phyloP scores from a whole-genome alignment of 176 grass and related monocot genomes.

The Avena insularis region DNA sequence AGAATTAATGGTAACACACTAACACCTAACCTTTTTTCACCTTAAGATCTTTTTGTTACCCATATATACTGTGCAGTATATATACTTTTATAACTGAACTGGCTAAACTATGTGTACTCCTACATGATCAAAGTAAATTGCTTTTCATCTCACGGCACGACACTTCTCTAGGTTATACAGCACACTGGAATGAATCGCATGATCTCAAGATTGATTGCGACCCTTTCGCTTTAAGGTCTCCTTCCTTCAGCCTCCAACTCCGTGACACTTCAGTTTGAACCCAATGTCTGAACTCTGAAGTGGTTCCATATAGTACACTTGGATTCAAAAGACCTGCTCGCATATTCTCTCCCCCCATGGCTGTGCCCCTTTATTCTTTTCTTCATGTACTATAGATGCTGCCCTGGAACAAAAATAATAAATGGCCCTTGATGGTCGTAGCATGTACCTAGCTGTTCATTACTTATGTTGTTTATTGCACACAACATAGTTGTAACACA shows the following conservation, averaged over 20 bases:
- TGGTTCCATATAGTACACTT: neutral
- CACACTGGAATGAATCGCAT: constrained; percentile 14
- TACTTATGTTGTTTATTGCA: constrained; percentile 40
- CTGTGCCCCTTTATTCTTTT: constrained; percentile 19
- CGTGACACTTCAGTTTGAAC: constrained; percentile 2
- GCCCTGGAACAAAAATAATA: constrained; percentile 38
- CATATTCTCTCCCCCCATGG: neutral
- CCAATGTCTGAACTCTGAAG: neutral
- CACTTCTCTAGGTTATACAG: constrained; percentile 39
- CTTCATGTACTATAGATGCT: constrained; percentile 54
- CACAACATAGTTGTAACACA: neutral
- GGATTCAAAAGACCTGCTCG: constrained; percentile 27
- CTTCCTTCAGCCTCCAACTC: constrained; percentile 20
- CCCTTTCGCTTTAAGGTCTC: neutral
- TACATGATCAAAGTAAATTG: constrained; percentile 13
- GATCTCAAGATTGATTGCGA: constrained; percentile 12
- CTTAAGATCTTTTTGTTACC: neutral
- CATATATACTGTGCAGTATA: neutral
- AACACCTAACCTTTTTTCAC: neutral
- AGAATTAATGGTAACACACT: constrained; percentile 50
- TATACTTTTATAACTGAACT: constrained; percentile 9
- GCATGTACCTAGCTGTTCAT: constrained; percentile 44
- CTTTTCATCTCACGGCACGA: constrained; percentile 15
- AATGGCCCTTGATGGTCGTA: constrained; percentile 26
- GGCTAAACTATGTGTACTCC: neutral